Evolutionary conservation across 768 basidiomycete species (phyloP).

Genomic region (Suillus sp.): DNA sequence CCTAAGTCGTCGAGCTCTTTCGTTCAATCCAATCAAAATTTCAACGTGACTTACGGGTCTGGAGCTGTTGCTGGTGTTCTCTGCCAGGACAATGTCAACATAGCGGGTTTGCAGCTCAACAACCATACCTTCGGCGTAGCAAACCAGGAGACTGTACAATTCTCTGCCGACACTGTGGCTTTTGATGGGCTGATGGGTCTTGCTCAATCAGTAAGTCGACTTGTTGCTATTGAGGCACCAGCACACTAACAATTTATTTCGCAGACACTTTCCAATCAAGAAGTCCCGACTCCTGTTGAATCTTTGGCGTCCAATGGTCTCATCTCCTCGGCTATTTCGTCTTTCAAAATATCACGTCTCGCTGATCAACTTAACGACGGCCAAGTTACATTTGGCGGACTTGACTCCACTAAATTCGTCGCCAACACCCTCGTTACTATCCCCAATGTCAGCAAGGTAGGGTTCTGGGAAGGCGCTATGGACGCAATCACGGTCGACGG

Average conservation of each 20-base stretch:
- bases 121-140: conserved; percentile 73
- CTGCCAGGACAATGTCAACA: conserved; percentile 58
- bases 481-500: conserved; percentile 63
- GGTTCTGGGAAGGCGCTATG: conserved; percentile 82
- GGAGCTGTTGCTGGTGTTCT: conserved; percentile 69
- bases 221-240: conserved; percentile 11
- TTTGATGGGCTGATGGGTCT: conserved; percentile 83
- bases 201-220: conserved; percentile 59
- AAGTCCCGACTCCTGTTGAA: conserved; percentile 70
- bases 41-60: conserved; percentile 68
- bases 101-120: conserved; percentile 62
- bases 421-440: conserved; percentile 56
- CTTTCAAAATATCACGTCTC: conserved; percentile 79
- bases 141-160: conserved; percentile 58
- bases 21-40: conserved; percentile 48
- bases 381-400: conserved; percentile 78
- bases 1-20: conserved; percentile 63
- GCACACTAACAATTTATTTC: neutral
- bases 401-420: conserved; percentile 73
- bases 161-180: conserved; percentile 47
- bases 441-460: conserved; percentile 60
- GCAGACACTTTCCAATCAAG: conserved; percentile 65
- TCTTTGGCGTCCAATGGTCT: conserved; percentile 58
- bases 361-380: conserved; percentile 68
- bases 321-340: conserved; percentile 66